phyloP scores from a whole-genome alignment of 768 basidiomycete genomes.

The Boletus insuetus region DNA sequence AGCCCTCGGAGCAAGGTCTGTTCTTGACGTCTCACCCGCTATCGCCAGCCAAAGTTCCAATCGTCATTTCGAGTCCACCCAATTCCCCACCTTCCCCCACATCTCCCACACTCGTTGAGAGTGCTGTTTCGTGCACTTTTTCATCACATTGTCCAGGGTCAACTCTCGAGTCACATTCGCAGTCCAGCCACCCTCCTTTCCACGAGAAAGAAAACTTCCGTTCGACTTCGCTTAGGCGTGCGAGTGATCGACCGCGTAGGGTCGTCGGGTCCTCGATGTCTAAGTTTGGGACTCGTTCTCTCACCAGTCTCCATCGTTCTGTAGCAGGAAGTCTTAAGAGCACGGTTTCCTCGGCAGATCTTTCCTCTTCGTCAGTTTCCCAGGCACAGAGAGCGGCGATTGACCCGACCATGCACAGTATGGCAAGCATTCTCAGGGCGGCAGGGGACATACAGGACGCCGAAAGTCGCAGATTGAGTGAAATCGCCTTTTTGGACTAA shows the following conservation, averaged over 20 bases:
- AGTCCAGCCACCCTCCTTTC: conserved; percentile 4
- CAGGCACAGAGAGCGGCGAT: conserved; percentile 41
- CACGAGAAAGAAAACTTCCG: conserved; percentile 15
- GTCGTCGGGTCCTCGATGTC: conserved; percentile 13
- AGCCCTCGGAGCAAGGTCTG: conserved; percentile 21
- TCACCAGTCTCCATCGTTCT: conserved; percentile 46
- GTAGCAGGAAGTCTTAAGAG: conserved; percentile 34
- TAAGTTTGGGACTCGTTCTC: conserved; percentile 35
- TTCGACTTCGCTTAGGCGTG: conserved; percentile 14
- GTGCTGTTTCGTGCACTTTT: conserved; percentile 24
- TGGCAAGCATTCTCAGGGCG: conserved; percentile 54
- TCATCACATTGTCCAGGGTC: conserved; percentile 21
- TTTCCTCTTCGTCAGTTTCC: conserved; percentile 36
- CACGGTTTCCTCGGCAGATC: conserved; percentile 22
- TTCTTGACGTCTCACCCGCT: conserved; percentile 11
- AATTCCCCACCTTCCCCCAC: neutral
- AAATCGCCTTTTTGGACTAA: conserved; percentile 62
- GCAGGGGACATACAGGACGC: conserved; percentile 59
- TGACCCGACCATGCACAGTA: conserved; percentile 57
- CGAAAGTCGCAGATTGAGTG: conserved; percentile 66
- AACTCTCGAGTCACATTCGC: conserved; percentile 12
- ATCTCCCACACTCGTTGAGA: conserved; percentile 16
- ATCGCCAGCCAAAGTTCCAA: neutral
- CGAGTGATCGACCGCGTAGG: conserved; percentile 14
- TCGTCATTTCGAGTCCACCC: conserved; percentile 22